phyloP scores from a whole-genome alignment of 2,329 filamentous ascomycete species.

The Falciphora oryzae region DNA sequence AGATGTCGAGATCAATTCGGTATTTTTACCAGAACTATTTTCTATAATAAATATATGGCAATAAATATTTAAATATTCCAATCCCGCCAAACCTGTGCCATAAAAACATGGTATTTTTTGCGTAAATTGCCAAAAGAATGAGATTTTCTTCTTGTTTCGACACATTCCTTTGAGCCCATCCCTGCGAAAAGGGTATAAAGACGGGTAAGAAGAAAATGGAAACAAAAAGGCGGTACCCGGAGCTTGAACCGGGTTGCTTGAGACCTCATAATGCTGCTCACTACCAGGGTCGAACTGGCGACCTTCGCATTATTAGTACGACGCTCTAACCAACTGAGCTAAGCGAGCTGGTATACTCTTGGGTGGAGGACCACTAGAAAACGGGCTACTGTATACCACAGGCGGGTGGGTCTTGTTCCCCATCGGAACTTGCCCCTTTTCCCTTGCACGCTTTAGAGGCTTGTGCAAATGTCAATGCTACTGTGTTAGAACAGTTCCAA shows the following conservation, averaged over 20 bases:
- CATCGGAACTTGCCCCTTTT: not conserved
- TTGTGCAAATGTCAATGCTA: too few species aligned
- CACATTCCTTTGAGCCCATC: too few species aligned
- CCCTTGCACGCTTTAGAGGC: not conserved
- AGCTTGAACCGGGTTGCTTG: not conserved
- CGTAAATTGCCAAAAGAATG: too few species aligned
- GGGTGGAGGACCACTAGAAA: not conserved
- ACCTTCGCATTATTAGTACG: slow-evolving; percentile 1
- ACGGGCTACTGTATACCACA: not conserved
- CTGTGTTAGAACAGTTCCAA: too few species aligned
- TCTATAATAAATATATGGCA: not conserved
- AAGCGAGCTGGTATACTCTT: not conserved
- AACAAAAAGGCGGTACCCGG: not conserved
- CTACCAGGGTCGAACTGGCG: slow-evolving; percentile 1
- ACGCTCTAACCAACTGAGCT: slow-evolving; percentile 1
- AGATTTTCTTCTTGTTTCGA: too few species aligned
- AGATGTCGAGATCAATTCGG: not conserved
- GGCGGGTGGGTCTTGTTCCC: not conserved
- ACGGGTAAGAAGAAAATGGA: too few species aligned
- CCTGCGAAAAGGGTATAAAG: too few species aligned
- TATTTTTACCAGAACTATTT: not conserved
- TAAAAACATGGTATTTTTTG: too few species aligned
- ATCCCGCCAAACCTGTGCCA: not conserved
- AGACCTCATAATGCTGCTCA: slow-evolving; percentile 1
- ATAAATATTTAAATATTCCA: not conserved